phyloP scores from a whole-genome alignment of 768 basidiomycete genomes.

The Boletus sp. region DNA sequence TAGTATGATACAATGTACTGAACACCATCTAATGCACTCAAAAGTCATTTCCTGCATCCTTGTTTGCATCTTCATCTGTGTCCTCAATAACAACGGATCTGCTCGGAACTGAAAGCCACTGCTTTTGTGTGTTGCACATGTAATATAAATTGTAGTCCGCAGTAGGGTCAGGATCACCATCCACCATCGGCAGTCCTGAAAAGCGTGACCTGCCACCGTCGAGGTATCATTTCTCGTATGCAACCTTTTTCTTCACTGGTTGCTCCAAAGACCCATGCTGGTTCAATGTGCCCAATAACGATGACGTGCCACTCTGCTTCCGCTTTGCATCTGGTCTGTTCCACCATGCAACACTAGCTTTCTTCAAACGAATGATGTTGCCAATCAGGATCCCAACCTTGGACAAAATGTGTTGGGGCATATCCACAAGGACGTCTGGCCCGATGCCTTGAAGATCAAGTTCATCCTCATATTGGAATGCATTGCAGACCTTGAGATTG shows the following conservation, averaged over 20 bases:
- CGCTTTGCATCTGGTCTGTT: background rate
- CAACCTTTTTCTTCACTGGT: background rate
- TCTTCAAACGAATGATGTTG: constrained; percentile 5
- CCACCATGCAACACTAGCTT: background rate
- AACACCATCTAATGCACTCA: no score
- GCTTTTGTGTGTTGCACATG: background rate
- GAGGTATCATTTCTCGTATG: background rate
- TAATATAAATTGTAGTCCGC: constrained; percentile 7
- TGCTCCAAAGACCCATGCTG: no score
- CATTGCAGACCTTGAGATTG: background rate
- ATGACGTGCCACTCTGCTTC: no score
- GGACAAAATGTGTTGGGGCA: background rate
- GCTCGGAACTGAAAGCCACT: constrained; percentile 3
- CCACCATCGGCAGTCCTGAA: background rate
- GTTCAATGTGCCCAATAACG: no score
- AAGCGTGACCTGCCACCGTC: background rate
- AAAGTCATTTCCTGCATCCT: no score
- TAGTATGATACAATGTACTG: constrained; percentile 11
- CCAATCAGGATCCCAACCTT: background rate
- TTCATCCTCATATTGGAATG: background rate
- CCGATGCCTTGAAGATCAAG: background rate
- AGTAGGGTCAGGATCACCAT: background rate
- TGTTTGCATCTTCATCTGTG: no score
- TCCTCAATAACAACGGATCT: constrained; percentile 1
- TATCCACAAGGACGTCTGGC: background rate